Conservation (phyloP, 345 rosid genomes). For the Bruguiera gymnorhiza region DNA sequence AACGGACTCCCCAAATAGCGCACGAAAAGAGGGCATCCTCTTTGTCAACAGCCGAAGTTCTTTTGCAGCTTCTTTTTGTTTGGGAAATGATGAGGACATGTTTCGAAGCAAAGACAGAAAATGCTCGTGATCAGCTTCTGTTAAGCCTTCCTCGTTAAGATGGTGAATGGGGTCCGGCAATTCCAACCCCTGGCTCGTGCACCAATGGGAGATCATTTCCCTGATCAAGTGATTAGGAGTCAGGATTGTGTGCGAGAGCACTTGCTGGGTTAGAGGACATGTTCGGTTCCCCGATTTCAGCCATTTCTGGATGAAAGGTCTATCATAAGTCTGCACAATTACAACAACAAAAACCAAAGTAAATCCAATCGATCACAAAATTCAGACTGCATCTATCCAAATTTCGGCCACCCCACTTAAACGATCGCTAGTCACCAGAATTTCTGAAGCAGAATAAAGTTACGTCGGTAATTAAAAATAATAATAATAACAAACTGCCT, state of each 20-base stretch:
- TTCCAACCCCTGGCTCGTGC: slow-evolving; percentile 54
- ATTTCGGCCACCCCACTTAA: not conserved
- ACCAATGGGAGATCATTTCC: slow-evolving; percentile 85
- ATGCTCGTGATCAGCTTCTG: slow-evolving; percentile 56
- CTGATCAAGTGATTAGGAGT: slow-evolving; percentile 67
- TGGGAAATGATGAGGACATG: slow-evolving; percentile 44
- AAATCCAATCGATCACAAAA: slow-evolving; percentile 4
- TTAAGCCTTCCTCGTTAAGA: slow-evolving; percentile 45
- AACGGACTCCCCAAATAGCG: slow-evolving; percentile 56
- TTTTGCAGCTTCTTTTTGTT: slow-evolving; percentile 74
- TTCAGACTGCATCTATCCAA: not conserved
- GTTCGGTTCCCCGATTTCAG: slow-evolving; percentile 73
- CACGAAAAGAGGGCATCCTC: slow-evolving; percentile 65
- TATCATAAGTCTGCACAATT: slow-evolving; percentile 73
- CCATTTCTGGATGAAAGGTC: slow-evolving; percentile 79
- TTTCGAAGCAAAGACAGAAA: slow-evolving; percentile 61
- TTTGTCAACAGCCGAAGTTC: slow-evolving; percentile 71
- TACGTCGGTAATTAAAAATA: not conserved
- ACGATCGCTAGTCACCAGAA: slow-evolving; percentile 9
- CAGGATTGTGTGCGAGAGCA: slow-evolving; percentile 61
- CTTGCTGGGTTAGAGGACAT: slow-evolving; percentile 84
- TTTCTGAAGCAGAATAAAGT: not conserved
- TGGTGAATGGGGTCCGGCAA: slow-evolving; percentile 32
- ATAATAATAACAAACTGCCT: too few species aligned
- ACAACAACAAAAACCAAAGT: slow-evolving; percentile 12